Evolutionary conservation across 331 rosid genomes (phyloP).

Genomic region (Dryas integrifolia): DNA sequence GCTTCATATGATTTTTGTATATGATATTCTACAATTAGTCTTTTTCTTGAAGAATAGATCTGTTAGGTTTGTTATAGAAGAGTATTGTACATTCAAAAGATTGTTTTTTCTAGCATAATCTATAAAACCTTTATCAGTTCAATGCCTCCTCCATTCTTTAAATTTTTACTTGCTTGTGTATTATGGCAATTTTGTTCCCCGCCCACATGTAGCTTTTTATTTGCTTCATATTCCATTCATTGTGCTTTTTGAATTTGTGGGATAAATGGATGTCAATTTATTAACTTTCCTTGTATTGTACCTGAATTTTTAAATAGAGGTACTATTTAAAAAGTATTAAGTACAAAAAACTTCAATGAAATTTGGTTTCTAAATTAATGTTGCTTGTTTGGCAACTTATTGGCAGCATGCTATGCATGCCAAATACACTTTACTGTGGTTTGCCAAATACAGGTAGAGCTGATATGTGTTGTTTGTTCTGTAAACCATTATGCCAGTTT

Average conservation of each 20-base stretch:
- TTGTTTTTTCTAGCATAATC: constrained; percentile 36
- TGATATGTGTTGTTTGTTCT: too few species aligned
- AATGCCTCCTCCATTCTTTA: constrained; percentile 10
- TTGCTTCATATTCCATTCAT: not conserved
- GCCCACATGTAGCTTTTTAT: not conserved
- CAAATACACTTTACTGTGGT: not conserved
- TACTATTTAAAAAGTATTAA: not conserved
- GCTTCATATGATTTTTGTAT: constrained; percentile 48
- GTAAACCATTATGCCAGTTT: too few species aligned
- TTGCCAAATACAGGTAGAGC: not conserved
- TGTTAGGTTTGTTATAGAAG: constrained; percentile 35
- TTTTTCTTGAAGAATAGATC: constrained; percentile 33
- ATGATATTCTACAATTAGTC: constrained; percentile 45
- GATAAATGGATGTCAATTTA: not conserved
- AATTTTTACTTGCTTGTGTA: not conserved
- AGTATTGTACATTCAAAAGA: constrained; percentile 49
- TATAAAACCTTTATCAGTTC: constrained; percentile 23
- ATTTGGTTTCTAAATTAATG: not conserved
- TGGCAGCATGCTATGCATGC: not conserved
- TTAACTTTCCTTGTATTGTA: not conserved
- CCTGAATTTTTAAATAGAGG: not conserved
- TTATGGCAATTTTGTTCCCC: not conserved
- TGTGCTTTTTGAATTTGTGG: not conserved
- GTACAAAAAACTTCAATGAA: not conserved
- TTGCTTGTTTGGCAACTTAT: constrained; percentile 13